These are phyloP conservation scores for Saprolegnia parasitica DNA, from an alignment of 352 stramenopile genomes.

Conservation along the genomic window DNA sequence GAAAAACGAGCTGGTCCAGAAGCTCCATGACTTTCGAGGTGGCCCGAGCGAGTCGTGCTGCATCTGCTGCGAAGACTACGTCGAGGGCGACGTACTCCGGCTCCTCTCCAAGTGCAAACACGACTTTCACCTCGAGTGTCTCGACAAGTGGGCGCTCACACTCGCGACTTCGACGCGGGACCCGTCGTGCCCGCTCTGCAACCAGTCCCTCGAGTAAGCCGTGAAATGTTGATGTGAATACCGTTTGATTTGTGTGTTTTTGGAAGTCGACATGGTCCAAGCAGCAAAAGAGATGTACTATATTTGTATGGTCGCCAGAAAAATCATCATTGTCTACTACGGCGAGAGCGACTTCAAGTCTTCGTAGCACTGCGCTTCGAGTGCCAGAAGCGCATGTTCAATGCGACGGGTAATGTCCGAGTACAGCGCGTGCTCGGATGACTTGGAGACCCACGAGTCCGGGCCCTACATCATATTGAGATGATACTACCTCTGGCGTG, in stretches of 20 bases:
- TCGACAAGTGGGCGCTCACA: slow-evolving; percentile 85
- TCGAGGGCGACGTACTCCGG: slow-evolving; percentile 67
- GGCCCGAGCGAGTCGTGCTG: slow-evolving; percentile 77
- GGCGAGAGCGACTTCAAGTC: slow-evolving; percentile 3
- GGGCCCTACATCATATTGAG: slow-evolving; percentile 1
- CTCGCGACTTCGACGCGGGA: slow-evolving; percentile 59
- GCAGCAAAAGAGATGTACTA: slow-evolving; percentile 9
- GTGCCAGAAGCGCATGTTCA: slow-evolving; percentile 61
- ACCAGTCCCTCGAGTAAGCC: slow-evolving; percentile 67
- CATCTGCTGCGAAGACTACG: slow-evolving; percentile 85
- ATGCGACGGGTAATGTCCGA: slow-evolving; percentile 82
- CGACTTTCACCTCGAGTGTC: slow-evolving; percentile 85
- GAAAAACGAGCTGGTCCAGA: slow-evolving; percentile 59
- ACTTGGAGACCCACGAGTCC: slow-evolving; percentile 51
- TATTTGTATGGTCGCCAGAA: background rate
- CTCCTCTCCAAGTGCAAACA: slow-evolving; percentile 79
- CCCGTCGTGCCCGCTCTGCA: slow-evolving; percentile 78
- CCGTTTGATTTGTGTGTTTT: background rate
- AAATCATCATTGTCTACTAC: slow-evolving; percentile 9
- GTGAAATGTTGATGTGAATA: background rate
- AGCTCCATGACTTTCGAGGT: slow-evolving; percentile 67
- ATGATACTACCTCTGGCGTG: background rate
- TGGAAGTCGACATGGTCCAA: too few species aligned
- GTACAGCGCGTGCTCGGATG: slow-evolving; percentile 66
- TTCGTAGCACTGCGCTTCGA: slow-evolving; percentile 28